Base-by-base conservation (phyloP, 2,329 filamentous ascomycete genomes). In the Fusarium liriodendri region DNA sequence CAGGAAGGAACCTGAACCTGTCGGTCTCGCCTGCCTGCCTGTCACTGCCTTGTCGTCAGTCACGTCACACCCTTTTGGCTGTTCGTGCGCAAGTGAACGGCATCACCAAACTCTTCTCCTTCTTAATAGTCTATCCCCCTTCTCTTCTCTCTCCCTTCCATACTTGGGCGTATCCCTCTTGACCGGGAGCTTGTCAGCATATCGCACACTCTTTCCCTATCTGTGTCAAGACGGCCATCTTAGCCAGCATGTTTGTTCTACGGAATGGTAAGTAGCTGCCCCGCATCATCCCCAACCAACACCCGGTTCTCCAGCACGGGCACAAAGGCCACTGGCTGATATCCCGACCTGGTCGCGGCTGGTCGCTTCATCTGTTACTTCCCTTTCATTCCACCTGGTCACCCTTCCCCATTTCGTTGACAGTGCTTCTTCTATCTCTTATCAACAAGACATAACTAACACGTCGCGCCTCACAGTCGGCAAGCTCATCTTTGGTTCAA, bases 401-500 rank as follows among this genome's bases (percentile, higher is more conserved):
- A 25, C 32, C 4, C 40, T 7, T 35, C 14, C 7, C 35, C 38
- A 22, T 47, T 32, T 20, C 20, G 9, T 13, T 13, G 22, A n/a
- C 14, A 18, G 45, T 18, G 45, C 18, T 47, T 32, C 55, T 27
- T 32, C 55, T 27, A 29, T 29, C 27, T 35, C 18, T 8, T 50
- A 40, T 61, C n/a, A 61, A 32, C 47, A 72, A 14, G 52, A 65
- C 54, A 52, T 25, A 42, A 40, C 74, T 79, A 61, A 79, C 68
- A 14, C 27, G 32, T 22, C 40, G 16, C 42, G 54, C 40, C 38
- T 62, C 62, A 22, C 71, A 97, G 95, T 97, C 77, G 94, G 94
- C 84, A 98, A 98, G 85, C 92, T 97, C 80, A 91, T 98, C 81
- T 98, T 98, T 82, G 95, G 97, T 81, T 90, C 89, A 71, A 90